Evolutionary conservation across 352 stramenopile species (phyloP).

Genomic region (Globisporangium cederbergense): DNA sequence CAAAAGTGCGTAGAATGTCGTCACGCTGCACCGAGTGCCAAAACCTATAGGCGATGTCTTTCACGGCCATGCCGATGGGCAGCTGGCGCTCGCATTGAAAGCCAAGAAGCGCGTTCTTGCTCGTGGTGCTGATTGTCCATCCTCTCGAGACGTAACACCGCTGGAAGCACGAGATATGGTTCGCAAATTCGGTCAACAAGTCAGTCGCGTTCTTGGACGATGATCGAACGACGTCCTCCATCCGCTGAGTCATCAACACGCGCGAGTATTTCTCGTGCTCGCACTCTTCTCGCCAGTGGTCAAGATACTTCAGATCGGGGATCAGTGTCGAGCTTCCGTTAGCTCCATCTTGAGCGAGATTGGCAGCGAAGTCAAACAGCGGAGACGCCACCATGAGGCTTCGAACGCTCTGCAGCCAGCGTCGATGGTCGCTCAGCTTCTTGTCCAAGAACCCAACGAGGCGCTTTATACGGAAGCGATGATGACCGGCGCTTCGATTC

Average conservation of each 20-base stretch:
- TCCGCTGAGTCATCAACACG: slow-evolving; percentile 30
- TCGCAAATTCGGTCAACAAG: slow-evolving; percentile 29
- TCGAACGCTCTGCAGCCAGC: slow-evolving; percentile 45
- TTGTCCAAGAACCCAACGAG: slow-evolving; percentile 29
- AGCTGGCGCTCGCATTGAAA: slow-evolving; percentile 46
- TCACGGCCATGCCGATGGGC: slow-evolving; percentile 9
- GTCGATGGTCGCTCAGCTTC: slow-evolving; percentile 46
- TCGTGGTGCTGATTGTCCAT: slow-evolving; percentile 42
- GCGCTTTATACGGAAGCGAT: slow-evolving; percentile 37
- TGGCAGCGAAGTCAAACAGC: slow-evolving; percentile 32
- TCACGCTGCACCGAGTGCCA: slow-evolving; percentile 54
- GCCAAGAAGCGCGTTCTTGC: slow-evolving; percentile 33
- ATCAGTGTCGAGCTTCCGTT: neutral
- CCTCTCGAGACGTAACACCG: slow-evolving; percentile 37
- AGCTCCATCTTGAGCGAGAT: neutral
- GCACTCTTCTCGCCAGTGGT: slow-evolving; percentile 23
- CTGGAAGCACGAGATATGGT: slow-evolving; percentile 25
- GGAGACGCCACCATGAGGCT: slow-evolving; percentile 51
- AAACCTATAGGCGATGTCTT: slow-evolving; percentile 37
- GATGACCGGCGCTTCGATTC: neutral
- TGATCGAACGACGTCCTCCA: slow-evolving; percentile 22
- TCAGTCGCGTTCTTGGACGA: slow-evolving; percentile 32
- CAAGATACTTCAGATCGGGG: slow-evolving; percentile 20
- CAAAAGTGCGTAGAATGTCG: slow-evolving; percentile 61
- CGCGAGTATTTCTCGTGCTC: slow-evolving; percentile 22